These are phyloP conservation scores for Microbotryum silenes-acaulis DNA, from an alignment of 1,284 basidiomycete genomes.

Conservation along the genomic window DNA sequence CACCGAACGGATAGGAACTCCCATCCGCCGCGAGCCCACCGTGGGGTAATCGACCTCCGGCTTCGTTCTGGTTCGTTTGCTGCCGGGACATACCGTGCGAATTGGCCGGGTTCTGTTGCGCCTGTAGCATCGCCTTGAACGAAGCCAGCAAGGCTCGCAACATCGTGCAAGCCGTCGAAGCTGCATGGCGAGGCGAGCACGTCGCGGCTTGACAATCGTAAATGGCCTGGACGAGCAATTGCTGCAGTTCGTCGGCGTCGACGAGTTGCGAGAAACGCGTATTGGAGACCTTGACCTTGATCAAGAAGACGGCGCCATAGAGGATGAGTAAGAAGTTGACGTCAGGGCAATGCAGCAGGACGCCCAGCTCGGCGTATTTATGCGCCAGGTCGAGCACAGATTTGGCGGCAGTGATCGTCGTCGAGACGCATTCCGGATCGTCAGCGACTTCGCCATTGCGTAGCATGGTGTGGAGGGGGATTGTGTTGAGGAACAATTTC, in stretches of 20 bases:
- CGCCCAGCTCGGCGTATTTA: slow-evolving; percentile 23
- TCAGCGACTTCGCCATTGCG: slow-evolving; percentile 19
- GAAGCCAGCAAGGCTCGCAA: slow-evolving; percentile 14
- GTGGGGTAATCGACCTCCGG: too few species aligned
- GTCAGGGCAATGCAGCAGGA: slow-evolving; percentile 24
- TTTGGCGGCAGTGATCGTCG: slow-evolving; percentile 16
- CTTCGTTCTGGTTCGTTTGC: too few species aligned
- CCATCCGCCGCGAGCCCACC: too few species aligned
- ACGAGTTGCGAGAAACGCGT: slow-evolving; percentile 22
- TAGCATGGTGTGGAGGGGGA: slow-evolving; percentile 25
- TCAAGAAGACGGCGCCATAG: slow-evolving; percentile 27
- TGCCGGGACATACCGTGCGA: too few species aligned
- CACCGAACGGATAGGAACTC: too few species aligned
- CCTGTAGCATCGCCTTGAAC: slow-evolving; percentile 8
- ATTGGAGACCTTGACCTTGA: slow-evolving; percentile 29
- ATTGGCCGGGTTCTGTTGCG: too few species aligned
- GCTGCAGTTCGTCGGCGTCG: slow-evolving; percentile 17
- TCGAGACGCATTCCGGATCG: slow-evolving; percentile 20
- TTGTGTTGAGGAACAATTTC: slow-evolving; percentile 28
- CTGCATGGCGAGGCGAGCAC: slow-evolving; percentile 13
- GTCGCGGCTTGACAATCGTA: slow-evolving; percentile 20
- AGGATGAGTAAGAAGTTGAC: slow-evolving; percentile 29
- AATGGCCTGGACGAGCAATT: slow-evolving; percentile 15
- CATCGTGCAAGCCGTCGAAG: slow-evolving; percentile 14
- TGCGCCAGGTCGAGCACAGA: slow-evolving; percentile 17